phyloP scores from a whole-genome alignment of 78 protist genomes.

The Acrasis kona region DNA sequence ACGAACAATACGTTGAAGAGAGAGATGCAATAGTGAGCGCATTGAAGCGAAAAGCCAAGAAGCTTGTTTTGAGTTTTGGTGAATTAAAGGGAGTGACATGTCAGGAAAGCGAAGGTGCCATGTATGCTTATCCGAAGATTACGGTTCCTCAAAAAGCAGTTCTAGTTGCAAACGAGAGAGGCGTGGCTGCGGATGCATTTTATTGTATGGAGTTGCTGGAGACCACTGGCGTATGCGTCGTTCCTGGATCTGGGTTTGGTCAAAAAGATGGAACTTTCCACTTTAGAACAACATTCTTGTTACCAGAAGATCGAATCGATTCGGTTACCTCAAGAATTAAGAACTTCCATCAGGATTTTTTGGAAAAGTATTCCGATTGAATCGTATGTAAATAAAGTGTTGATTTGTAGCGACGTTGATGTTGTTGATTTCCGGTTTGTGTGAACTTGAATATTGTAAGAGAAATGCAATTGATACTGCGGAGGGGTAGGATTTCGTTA shows the following conservation, averaged over 20 bases:
- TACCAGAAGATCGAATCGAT: slow-evolving; percentile 85
- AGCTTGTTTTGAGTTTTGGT: slow-evolving; percentile 51
- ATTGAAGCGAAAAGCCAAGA: slow-evolving; percentile 51
- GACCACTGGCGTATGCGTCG: slow-evolving; percentile 87
- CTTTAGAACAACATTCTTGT: slow-evolving; percentile 96
- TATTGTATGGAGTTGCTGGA: slow-evolving; percentile 85
- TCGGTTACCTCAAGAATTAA: slow-evolving; percentile 32
- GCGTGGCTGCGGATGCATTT: slow-evolving; percentile 75
- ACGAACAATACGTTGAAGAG: slow-evolving; percentile 65
- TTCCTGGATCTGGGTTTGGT: slow-evolving; percentile 97
- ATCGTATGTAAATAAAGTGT: too few species aligned
- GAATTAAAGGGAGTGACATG: slow-evolving; percentile 71
- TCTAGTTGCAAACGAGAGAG: slow-evolving; percentile 55
- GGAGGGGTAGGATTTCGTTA: too few species aligned
- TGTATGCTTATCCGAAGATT: slow-evolving; percentile 96
- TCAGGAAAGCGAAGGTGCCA: slow-evolving; percentile 71
- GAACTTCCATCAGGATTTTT: background rate
- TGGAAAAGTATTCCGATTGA: background rate
- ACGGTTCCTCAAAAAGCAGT: slow-evolving; percentile 77
- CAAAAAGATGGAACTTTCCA: slow-evolving; percentile 93
- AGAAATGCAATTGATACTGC: too few species aligned
- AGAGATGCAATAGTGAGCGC: slow-evolving; percentile 34
- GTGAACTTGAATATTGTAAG: too few species aligned
- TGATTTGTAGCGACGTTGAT: too few species aligned
- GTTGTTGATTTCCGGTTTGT: too few species aligned